phyloP scores from a whole-genome alignment of 2,329 filamentous ascomycete species.

The Thyridium curvatum region DNA sequence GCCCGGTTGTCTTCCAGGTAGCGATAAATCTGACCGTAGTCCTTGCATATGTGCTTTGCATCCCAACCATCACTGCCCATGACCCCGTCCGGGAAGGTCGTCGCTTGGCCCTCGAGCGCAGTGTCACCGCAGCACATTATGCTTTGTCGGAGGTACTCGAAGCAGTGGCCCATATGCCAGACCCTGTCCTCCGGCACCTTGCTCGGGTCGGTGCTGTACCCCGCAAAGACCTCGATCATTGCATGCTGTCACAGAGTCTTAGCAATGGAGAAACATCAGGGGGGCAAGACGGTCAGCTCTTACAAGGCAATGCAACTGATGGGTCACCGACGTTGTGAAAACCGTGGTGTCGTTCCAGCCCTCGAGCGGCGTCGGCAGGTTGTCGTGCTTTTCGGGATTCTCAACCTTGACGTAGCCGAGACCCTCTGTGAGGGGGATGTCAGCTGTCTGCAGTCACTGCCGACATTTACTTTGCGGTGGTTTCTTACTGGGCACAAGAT shows the following conservation, averaged over 20 bases:
- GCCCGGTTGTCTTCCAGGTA: slow-evolving; percentile 26
- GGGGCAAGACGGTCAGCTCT: neutral
- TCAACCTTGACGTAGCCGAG: slow-evolving; percentile 32
- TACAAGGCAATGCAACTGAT: slow-evolving; percentile 37
- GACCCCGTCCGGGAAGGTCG: slow-evolving; percentile 27
- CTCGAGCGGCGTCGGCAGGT: slow-evolving; percentile 26
- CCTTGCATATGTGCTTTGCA: slow-evolving; percentile 33
- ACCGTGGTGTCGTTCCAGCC: slow-evolving; percentile 24
- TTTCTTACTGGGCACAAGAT: slow-evolving; percentile 28
- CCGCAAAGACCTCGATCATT: slow-evolving; percentile 29
- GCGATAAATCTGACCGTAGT: slow-evolving; percentile 25
- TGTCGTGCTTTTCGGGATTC: slow-evolving; percentile 23
- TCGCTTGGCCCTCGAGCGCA: slow-evolving; percentile 30
- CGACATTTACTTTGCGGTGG: neutral
- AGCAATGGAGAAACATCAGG: neutral
- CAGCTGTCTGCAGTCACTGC: neutral
- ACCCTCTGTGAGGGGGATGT: slow-evolving; percentile 18
- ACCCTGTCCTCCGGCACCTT: slow-evolving; percentile 20
- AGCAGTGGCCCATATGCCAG: slow-evolving; percentile 25
- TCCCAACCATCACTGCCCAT: slow-evolving; percentile 35
- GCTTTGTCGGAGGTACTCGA: slow-evolving; percentile 13
- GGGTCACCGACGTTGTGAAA: slow-evolving; percentile 35
- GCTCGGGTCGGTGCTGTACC: slow-evolving; percentile 16
- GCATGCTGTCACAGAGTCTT: slow-evolving; percentile 16
- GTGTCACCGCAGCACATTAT: slow-evolving; percentile 13